Conservation (phyloP, 2,329 filamentous ascomycete species). For the Diaporthe humulicola region DNA sequence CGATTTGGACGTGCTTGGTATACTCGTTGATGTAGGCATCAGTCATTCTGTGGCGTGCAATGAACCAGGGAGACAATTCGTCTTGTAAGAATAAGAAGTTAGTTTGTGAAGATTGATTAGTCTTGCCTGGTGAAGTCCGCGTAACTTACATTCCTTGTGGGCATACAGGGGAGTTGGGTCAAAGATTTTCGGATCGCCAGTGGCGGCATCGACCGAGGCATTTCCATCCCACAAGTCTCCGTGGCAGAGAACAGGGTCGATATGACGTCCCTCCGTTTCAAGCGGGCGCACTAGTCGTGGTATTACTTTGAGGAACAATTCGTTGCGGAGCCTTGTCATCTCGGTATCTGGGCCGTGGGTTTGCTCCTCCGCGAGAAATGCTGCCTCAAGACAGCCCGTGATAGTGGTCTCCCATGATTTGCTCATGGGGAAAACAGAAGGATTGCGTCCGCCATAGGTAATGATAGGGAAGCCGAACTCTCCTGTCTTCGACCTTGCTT, state of each 20-base stretch:
- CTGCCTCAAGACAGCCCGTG: constrained; percentile 45
- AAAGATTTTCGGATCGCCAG: constrained; percentile 49
- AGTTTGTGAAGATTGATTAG: not conserved
- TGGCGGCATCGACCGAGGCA: constrained; percentile 47
- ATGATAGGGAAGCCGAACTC: constrained; percentile 50
- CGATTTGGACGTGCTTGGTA: constrained; percentile 42
- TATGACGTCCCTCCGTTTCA: constrained; percentile 51
- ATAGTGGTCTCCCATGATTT: constrained; percentile 53
- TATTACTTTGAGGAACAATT: constrained; percentile 51
- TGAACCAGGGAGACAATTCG: constrained; percentile 47
- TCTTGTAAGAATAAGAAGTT: constrained; percentile 32
- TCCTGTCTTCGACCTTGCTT: constrained; percentile 42
- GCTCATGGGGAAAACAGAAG: constrained; percentile 47
- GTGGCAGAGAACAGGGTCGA: constrained; percentile 58
- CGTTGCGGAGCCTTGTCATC: constrained; percentile 46
- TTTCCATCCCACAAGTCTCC: constrained; percentile 57
- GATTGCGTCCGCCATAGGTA: constrained; percentile 49
- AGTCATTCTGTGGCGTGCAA: constrained; percentile 45
- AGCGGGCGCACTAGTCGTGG: constrained; percentile 57
- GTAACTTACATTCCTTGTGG: constrained; percentile 53
- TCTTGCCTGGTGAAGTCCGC: not conserved
- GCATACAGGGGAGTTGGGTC: constrained; percentile 53
- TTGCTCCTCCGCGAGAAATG: constrained; percentile 45
- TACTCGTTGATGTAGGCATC: constrained; percentile 44
- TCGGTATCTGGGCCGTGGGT: constrained; percentile 45